Evolutionary conservation across 441 rosid species (phyloP), one percentile per base, ranked within the genome.

Genomic region (Gossypium schwendimanii): DNA sequence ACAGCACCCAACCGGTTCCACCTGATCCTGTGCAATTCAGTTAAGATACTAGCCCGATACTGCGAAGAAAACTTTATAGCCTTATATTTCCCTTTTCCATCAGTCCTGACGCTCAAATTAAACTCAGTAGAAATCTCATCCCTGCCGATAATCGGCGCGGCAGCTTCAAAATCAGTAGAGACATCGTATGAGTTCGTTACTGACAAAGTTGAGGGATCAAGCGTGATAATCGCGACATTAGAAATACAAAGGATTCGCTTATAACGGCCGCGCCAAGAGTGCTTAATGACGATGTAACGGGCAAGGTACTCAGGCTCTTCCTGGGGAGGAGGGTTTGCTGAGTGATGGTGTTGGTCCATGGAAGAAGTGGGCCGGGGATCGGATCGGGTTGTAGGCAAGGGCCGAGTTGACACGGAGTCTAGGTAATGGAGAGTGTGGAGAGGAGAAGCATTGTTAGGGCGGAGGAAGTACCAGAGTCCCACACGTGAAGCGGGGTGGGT

Each of bases 261-360:
- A 79, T 96, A 96, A 49, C 97, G 91, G 44, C 99, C 99, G 3
- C 99, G 94, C 98, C 99, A 96, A 0, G 98, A 96, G 82, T 96
- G 99, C 31, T 96, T 96, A 71, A 94, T 80, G 23, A 93, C 97
- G 63, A 89, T 17, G 83, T 91, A 94, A 55, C 99, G 90, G 60
- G 96, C 91, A 0, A 96, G 87, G 78, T 94, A 96, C 89, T 96
- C 99, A 0, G 91, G 96, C 84, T 96, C 99, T 72, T 96, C 99
- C 15, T 80, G 81, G 12, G 81, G 60, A 33, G 85, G 53, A 14
- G 74, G 74, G 17, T 84, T 45, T 21, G 14, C 80, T 57, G 64
- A 76, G 7, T 67, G 80, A 77, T 72, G 36, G 76, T 14, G 64
- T 73, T 72, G 63, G 77, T 74, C 79, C 87, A 76, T 75, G 21